Conservation (phyloP, 2,329 filamentous ascomycete species). For the Kalmusia sp. region DNA sequence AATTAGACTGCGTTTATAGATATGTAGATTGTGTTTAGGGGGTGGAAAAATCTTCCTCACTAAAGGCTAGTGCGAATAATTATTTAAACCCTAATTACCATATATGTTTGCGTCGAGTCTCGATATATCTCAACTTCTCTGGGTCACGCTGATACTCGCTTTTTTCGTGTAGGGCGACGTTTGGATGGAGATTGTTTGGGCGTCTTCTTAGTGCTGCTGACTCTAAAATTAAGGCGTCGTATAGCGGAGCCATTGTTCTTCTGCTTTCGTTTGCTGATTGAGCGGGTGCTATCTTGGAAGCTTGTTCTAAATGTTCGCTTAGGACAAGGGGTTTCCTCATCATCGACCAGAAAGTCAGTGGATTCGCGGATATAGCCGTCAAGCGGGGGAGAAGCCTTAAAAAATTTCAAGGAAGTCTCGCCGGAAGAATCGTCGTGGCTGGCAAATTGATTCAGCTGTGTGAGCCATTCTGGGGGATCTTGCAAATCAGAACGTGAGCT, state of each 20-base stretch:
- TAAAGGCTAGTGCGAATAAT: too few relatives aligned
- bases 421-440: too few relatives aligned
- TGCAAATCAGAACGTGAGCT: not conserved
- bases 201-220: not conserved
- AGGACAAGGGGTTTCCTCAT: not conserved
- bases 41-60: too few relatives aligned
- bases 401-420: not conserved
- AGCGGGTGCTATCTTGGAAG: not conserved
- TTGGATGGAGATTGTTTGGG: not conserved
- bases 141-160: not conserved
- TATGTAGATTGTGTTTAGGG: too few relatives aligned
- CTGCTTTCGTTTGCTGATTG: not conserved
- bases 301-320: not conserved
- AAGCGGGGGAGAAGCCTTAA: not conserved
- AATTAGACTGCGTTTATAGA: too few relatives aligned
- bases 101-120: not conserved
- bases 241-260: not conserved
- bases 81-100: not conserved
- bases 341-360: not conserved
- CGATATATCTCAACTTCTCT: not conserved
- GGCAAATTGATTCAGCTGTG: not conserved
- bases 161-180: not conserved
- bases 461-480: not conserved
- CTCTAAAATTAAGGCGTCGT: not conserved
- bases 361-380: not conserved